Percentiles rank a stretch among this genome's conserved stretches.
Evolutionary conservation across 495 filamentous ascomycete species (phyloP).

Genomic region (Aspergillus affinis): DNA sequence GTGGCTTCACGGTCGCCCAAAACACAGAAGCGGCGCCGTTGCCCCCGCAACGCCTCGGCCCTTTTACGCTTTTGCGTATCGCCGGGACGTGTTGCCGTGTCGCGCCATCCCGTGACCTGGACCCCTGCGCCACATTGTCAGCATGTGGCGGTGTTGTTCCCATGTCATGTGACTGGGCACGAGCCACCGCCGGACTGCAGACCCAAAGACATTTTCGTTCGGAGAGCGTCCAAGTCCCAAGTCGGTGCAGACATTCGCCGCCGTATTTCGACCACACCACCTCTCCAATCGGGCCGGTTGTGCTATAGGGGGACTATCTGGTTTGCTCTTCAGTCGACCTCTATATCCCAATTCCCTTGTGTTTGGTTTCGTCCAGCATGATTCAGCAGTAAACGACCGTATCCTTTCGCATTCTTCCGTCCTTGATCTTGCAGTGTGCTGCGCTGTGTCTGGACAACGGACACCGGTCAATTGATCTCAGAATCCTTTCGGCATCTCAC

Average conservation of each 20-base stretch:
- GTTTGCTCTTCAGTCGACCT: not conserved
- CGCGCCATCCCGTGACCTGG: slow-evolving; percentile 19
- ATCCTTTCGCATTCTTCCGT: not conserved
- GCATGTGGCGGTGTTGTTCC: slow-evolving; percentile 15
- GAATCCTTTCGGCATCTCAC: not conserved
- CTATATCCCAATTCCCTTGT: not conserved
- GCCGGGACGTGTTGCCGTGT: slow-evolving; percentile 15
- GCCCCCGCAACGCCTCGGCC: slow-evolving; percentile 20
- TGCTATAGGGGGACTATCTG: not conserved
- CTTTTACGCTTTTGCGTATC: slow-evolving; percentile 10
- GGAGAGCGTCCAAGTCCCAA: slow-evolving; percentile 2
- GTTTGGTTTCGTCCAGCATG: slow-evolving; percentile 12
- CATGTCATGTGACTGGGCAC: slow-evolving; percentile 9
- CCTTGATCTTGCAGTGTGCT: not conserved
- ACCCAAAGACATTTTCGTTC: slow-evolving; percentile 27
- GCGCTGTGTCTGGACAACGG: not conserved
- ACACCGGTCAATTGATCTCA: slow-evolving; percentile 14
- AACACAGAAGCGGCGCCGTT: slow-evolving; percentile 14
- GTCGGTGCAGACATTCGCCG: not conserved
- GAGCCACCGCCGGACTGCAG: slow-evolving; percentile 17
- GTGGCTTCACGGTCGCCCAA: slow-evolving; percentile 21
- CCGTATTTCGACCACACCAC: slow-evolving; percentile 5
- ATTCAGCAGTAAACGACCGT: slow-evolving; percentile 10
- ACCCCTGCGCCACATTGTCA: slow-evolving; percentile 8
- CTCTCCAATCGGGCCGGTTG: slow-evolving; percentile 12